Conservation (phyloP, 75 land plant species). For the Sequoiadendron giganteum region DNA sequence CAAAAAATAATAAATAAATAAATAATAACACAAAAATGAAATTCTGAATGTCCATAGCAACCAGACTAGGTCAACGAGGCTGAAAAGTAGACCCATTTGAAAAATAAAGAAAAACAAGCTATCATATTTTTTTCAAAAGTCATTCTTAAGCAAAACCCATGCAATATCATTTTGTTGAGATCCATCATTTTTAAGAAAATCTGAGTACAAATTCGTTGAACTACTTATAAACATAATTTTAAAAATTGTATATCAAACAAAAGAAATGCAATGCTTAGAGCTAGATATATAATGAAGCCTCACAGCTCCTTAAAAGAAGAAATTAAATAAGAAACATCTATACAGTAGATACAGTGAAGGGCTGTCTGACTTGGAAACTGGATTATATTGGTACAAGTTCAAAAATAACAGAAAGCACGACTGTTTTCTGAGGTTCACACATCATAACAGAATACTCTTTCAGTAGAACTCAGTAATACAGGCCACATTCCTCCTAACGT, state of each 20-base stretch:
- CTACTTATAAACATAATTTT: neutral
- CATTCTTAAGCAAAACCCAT: neutral
- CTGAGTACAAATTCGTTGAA: neutral
- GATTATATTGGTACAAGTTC: neutral
- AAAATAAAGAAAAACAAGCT: no score
- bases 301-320: neutral
- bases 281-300: neutral
- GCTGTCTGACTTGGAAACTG: neutral
- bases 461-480: neutral
- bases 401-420: neutral
- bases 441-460: neutral
- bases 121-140: neutral
- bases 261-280: neutral
- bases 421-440: neutral
- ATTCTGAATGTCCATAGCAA: no score
- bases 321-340: neutral
- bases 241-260: neutral
- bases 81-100: no score
- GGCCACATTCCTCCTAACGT: neutral
- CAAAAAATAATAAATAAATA: no score
- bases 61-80: no score
- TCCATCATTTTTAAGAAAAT: neutral
- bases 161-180: neutral
- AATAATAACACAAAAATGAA: no score
- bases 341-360: neutral